Base-by-base conservation (phyloP, 139 green algal genomes). In the Picochlorum costavermella region DNA sequence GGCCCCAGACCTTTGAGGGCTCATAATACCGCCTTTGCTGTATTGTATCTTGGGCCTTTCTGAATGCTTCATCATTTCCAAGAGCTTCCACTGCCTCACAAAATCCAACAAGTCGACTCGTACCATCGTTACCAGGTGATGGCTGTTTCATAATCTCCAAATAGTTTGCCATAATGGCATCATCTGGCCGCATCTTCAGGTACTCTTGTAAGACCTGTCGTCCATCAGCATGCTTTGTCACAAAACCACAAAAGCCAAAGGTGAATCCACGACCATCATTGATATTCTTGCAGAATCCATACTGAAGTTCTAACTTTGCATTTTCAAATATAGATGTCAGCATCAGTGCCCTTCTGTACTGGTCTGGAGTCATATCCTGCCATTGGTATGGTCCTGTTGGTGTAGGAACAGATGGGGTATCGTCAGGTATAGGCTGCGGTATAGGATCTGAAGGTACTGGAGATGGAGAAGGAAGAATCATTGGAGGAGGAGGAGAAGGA, bases 321-420 rank as follows among this genome's bases (percentile, higher is more conserved):
- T 75, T 75, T 9, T 75, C 68, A 46, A 75, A 75, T 17, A 75
- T 65, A 29, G 60, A 69, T 23, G 68, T 75, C 60, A 75, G 68
- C 60, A 61, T 43, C 26, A 60, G 48, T 50, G 65, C 60, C 44
- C 68, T 61, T 20, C 68, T 48, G 17, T 55, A 51, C 37, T 75
- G 68, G 9, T 68, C 60, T 12, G 50, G 26, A 17, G 61, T 64
- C 33, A 75, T 17, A 23, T 64, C 58, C 23, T 56, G 20, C 40
- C 43, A 64, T 25, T 56, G 16, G n/a, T 26, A 66, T 25, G 60
- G 60, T 2, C 45, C 60, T 57, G 14, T 17, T 28, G 60, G 60
- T 17, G 60, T 36, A 9, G 29, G 37, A 56, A 33, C 23, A 28
- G 37, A 60, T 6, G n/a, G 23, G 20, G 33, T n/a, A 26, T 31